Conservation (phyloP, 2,329 filamentous ascomycete species). For the Colletotrichum orbiculare region DNA sequence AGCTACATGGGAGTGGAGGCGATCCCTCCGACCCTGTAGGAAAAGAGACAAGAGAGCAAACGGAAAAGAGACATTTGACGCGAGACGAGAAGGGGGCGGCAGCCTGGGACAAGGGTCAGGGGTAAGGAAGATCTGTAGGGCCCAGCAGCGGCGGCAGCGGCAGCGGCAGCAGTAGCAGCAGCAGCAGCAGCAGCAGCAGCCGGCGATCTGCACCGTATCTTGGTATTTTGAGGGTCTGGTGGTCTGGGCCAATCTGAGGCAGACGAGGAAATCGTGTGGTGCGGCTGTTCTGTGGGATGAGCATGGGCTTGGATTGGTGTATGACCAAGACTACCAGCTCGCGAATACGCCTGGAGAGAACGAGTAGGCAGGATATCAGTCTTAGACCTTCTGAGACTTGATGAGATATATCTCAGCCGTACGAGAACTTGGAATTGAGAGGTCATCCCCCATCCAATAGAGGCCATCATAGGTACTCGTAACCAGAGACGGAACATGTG, state of each 20-base stretch:
- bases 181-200: conserved; percentile 2
- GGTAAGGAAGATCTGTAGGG: conserved; percentile 18
- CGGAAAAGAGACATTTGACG: background rate
- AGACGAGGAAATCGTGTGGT: conserved; percentile 7
- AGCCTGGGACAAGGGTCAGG: conserved; percentile 16
- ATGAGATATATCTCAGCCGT: conserved; percentile 15
- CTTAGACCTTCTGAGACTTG: conserved; percentile 15
- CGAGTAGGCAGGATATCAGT: background rate
- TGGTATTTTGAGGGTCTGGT: conserved; percentile 1
- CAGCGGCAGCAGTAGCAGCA: too few species aligned
- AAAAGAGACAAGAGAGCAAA: conserved; percentile 17
- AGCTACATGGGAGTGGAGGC: too few species aligned
- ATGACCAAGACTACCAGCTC: too few species aligned
- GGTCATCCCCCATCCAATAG: background rate
- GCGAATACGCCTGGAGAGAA: background rate
- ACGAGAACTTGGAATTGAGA: background rate
- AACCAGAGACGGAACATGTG: background rate
- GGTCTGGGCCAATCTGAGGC: conserved; percentile 12
- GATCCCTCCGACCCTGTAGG: background rate
- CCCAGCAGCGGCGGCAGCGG: background rate
- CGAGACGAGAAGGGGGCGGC: background rate
- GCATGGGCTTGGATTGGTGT: too few species aligned
- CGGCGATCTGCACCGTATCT: conserved; percentile 24
- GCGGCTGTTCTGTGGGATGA: conserved; percentile 1
- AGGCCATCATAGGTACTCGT: conserved; percentile 12